Conservation (phyloP, 192 early-diverging fungal species). For the Gonapodya sp. region DNA sequence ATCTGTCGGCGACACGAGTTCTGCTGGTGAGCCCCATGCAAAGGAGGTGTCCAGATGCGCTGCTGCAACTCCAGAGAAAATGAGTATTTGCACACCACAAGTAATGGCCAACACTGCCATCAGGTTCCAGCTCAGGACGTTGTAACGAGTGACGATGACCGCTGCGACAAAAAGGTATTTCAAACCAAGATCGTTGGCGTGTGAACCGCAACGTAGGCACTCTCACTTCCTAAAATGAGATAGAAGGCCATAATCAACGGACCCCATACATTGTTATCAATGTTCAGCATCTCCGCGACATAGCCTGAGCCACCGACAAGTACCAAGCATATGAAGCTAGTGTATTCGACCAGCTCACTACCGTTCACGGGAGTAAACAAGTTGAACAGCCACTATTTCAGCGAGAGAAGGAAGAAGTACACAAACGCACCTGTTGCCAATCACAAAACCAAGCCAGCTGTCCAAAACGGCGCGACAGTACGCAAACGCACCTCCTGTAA, state of each 20-base stretch:
- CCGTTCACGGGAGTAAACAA: not conserved
- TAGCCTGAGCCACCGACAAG: not conserved
- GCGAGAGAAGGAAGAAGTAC: too few relatives aligned
- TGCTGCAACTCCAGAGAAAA: constrained; percentile 6
- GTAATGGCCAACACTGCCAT: constrained; percentile 7
- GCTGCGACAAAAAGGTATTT: not conserved
- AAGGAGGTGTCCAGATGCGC: not conserved
- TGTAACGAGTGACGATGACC: constrained; percentile 7
- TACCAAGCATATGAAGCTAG: not conserved
- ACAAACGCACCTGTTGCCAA: constrained; percentile 12
- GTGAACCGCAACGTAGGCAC: not conserved
- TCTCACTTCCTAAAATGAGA: not conserved
- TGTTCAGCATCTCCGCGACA: not conserved
- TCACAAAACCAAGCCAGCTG: constrained; percentile 11
- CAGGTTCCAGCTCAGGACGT: constrained; percentile 10
- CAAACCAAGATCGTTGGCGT: not conserved
- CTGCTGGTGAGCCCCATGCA: not conserved
- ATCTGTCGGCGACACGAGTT: not conserved
- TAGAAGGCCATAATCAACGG: not conserved
- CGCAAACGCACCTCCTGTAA: constrained; percentile 9
- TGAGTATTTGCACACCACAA: constrained; percentile 8
- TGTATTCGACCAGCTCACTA: not conserved
- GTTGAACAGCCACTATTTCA: not conserved
- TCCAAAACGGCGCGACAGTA: constrained; percentile 6
- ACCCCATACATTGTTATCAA: not conserved